Evolutionary conservation across 208 protist genomes (phyloP).

Genomic region (Trypanosoma rangeli): DNA sequence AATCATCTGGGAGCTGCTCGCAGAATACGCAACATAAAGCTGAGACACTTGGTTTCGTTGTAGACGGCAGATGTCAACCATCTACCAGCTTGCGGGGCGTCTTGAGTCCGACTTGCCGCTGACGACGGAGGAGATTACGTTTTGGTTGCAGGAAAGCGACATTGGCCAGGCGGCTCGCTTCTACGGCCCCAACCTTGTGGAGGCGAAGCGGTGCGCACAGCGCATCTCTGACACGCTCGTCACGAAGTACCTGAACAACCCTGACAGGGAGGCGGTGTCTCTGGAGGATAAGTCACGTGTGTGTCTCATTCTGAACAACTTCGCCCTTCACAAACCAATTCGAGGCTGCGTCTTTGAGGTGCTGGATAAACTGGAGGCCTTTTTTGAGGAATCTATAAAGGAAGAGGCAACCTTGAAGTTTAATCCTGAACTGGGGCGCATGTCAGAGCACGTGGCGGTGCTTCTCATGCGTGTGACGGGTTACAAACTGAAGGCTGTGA

Average conservation of each 20-base stretch:
- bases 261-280: slow-evolving; percentile 57
- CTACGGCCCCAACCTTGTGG: slow-evolving; percentile 43
- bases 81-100: slow-evolving; percentile 49
- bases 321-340: slow-evolving; percentile 73
- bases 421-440: slow-evolving; percentile 89
- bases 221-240: slow-evolving; percentile 51
- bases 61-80: slow-evolving; percentile 31
- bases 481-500: slow-evolving; percentile 88
- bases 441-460: slow-evolving; percentile 92
- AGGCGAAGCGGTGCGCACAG: slow-evolving; percentile 35
- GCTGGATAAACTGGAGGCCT: slow-evolving; percentile 73
- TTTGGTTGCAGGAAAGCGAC: slow-evolving; percentile 74
- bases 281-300: slow-evolving; percentile 84
- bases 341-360: slow-evolving; percentile 69
- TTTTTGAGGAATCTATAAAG: slow-evolving; percentile 87
- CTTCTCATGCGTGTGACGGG: slow-evolving; percentile 88
- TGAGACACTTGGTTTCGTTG: not conserved
- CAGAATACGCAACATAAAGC: slow-evolving; percentile 1
- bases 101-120: slow-evolving; percentile 43
- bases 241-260: slow-evolving; percentile 80
- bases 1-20: no score
- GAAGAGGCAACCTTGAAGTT: slow-evolving; percentile 85
- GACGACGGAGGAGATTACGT: slow-evolving; percentile 52
- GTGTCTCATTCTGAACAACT: slow-evolving; percentile 89
- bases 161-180: slow-evolving; percentile 45